A percentile compares a stretch with the other conserved stretches of the same genome.
Conservation (phyloP, 2,329 filamentous ascomycete genomes). For the Aspergillus sp. region DNA sequence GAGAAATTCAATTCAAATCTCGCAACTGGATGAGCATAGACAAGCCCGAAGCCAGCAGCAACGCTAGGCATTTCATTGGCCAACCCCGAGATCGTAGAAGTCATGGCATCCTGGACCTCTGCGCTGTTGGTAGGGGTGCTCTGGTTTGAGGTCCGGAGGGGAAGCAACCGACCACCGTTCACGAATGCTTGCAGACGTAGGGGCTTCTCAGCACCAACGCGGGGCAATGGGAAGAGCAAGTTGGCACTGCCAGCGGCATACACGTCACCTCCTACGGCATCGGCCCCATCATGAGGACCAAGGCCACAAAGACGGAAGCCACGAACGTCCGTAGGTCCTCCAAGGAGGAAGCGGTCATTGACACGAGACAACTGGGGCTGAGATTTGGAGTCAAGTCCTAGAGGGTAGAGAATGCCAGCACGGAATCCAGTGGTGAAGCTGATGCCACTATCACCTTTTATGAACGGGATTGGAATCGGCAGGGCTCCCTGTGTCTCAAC, state of each 20-base stretch:
- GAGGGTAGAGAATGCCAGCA: conserved; percentile 74
- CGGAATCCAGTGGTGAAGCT: conserved; percentile 77
- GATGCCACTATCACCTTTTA: conserved; percentile 65
- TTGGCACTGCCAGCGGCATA: conserved; percentile 86
- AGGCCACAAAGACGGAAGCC: conserved; percentile 87
- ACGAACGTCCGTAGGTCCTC: conserved; percentile 87
- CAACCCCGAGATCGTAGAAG: conserved; percentile 62
- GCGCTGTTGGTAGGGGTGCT: conserved; percentile 43
- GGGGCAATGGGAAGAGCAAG: conserved; percentile 76
- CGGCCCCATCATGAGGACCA: conserved; percentile 76
- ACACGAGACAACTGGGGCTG: conserved; percentile 64
- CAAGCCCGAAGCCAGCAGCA: conserved; percentile 79
- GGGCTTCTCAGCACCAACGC: conserved; percentile 72
- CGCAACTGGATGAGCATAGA: conserved; percentile 90
- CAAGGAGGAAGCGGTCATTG: conserved; percentile 92
- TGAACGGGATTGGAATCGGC: conserved; percentile 63
- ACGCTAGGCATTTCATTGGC: conserved; percentile 72
- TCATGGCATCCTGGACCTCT: conserved; percentile 39
- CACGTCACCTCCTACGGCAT: conserved; percentile 84
- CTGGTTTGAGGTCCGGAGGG: conserved; percentile 55
- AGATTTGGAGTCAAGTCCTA: conserved; percentile 55
- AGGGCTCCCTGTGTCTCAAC: conserved; percentile 71
- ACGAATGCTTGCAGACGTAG: conserved; percentile 84
- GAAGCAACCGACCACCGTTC: conserved; percentile 79
- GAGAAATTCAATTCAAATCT: conserved; percentile 95